These are phyloP conservation scores for Exophiala alcalophila DNA, from an alignment of 2,329 filamentous ascomycete genomes.

Conservation along the genomic window DNA sequence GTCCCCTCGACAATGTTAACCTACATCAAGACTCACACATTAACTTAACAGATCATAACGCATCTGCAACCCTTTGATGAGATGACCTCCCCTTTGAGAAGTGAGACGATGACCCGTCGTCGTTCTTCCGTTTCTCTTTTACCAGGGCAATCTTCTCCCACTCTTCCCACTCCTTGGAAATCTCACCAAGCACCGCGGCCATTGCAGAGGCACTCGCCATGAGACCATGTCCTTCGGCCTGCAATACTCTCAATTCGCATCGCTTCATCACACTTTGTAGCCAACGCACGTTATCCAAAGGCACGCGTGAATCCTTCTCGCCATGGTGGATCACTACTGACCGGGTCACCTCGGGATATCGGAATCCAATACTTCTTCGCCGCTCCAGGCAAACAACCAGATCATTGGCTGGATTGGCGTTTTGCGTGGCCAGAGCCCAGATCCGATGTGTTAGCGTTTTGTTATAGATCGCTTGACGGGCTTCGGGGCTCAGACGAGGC, in stretches of 20 bases:
- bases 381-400: conserved; percentile 89
- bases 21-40: no score
- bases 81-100: conserved; percentile 12
- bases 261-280: conserved; percentile 88
- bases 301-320: conserved; percentile 82
- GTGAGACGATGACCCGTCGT: conserved; percentile 13
- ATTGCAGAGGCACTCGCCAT: conserved; percentile 95
- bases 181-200: conserved; percentile 91
- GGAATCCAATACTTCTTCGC: conserved; percentile 86
- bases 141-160: conserved; percentile 63
- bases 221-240: conserved; percentile 88
- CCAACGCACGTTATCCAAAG: conserved; percentile 93
- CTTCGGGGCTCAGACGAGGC: conserved; percentile 22
- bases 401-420: conserved; percentile 91
- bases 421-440: conserved; percentile 86
- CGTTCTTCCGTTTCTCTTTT: conserved; percentile 39
- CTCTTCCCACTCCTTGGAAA: conserved; percentile 89
- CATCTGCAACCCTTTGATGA: conserved; percentile 12
- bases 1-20: no score
- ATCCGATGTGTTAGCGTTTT: conserved; percentile 84
- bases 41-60: no score
- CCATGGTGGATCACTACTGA: conserved; percentile 93
- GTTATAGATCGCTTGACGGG: conserved; percentile 58
- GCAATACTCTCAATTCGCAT: conserved; percentile 85
- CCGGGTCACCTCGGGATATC: conserved; percentile 92